Evolutionary conservation across 352 stramenopile species (phyloP).

Genomic region (Phytopythium ostracodes): DNA sequence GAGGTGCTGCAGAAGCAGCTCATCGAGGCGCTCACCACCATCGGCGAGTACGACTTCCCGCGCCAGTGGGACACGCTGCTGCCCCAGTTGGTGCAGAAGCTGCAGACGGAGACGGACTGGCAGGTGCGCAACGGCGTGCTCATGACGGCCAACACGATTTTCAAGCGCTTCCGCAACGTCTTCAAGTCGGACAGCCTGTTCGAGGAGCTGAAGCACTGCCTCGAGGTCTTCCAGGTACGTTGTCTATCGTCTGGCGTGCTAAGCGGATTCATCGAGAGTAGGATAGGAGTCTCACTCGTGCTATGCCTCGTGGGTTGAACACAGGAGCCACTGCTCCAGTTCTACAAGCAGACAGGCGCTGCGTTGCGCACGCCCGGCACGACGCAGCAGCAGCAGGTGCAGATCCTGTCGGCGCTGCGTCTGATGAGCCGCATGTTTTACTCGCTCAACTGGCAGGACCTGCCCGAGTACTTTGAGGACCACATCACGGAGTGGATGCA

Average conservation of each 20-base stretch:
- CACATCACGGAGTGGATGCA: slow-evolving; percentile 96
- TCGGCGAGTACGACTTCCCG: slow-evolving; percentile 97
- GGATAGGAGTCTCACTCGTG: slow-evolving; percentile 7
- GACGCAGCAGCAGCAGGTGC: slow-evolving; percentile 43
- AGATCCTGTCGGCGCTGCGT: slow-evolving; percentile 82
- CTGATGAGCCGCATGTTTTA: slow-evolving; percentile 97
- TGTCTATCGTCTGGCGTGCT: not conserved
- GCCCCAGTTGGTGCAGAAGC: slow-evolving; percentile 91
- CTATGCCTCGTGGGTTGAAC: not conserved
- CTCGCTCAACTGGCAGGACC: slow-evolving; percentile 98
- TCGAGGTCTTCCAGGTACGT: slow-evolving; percentile 89
- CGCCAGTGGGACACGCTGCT: slow-evolving; percentile 95
- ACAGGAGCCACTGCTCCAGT: slow-evolving; percentile 60
- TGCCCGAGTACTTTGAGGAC: slow-evolving; percentile 99
- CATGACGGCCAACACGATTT: slow-evolving; percentile 97
- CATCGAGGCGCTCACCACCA: slow-evolving; percentile 95
- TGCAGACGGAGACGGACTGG: slow-evolving; percentile 87
- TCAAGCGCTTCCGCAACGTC: slow-evolving; percentile 96
- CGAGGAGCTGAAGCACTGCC: slow-evolving; percentile 93
- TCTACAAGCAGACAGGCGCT: slow-evolving; percentile 71
- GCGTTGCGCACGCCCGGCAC: slow-evolving; percentile 38
- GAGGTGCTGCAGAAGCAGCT: slow-evolving; percentile 93
- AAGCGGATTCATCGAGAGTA: too few relatives aligned
- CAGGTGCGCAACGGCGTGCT: slow-evolving; percentile 95
- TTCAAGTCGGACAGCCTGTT: slow-evolving; percentile 96